These are phyloP conservation scores for Nicotiana obtusifolia DNA, from an alignment of 257 asterid genomes.

Conservation along the genomic window DNA sequence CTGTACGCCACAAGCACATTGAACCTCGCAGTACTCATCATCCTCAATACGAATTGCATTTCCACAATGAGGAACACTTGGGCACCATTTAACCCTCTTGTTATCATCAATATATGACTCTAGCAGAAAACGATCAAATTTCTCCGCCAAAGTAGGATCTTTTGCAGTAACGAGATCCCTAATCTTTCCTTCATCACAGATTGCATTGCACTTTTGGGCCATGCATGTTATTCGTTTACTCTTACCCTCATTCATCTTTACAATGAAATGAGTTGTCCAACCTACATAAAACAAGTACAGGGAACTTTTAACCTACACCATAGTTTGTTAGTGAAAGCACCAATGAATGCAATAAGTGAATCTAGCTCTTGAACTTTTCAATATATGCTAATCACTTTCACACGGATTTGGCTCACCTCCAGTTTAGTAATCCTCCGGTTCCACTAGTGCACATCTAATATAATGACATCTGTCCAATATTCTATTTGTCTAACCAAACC, in stretches of 20 bases:
- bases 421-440: too few relatives aligned
- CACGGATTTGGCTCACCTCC: background rate
- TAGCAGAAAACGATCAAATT: conserved; percentile 45
- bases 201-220: conserved; percentile 52
- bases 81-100: conserved; percentile 58
- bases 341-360: background rate
- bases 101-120: conserved; percentile 68
- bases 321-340: background rate
- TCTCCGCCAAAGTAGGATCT: conserved; percentile 39
- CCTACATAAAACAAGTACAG: conserved; percentile 27
- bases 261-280: conserved; percentile 50
- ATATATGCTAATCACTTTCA: background rate
- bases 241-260: conserved; percentile 53
- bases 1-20: conserved; percentile 50
- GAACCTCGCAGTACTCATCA: conserved; percentile 42
- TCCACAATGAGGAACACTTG: conserved; percentile 59
- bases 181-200: conserved; percentile 47
- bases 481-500: too few relatives aligned
- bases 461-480: too few relatives aligned
- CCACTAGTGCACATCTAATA: too few relatives aligned
- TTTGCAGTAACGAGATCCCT: conserved; percentile 36
- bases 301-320: background rate
- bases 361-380: background rate
- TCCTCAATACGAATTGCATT: conserved; percentile 45
- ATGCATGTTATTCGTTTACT: conserved; percentile 48